phyloP scores from a whole-genome alignment of 352 stramenopile species.

The Pythium sukuiense region DNA sequence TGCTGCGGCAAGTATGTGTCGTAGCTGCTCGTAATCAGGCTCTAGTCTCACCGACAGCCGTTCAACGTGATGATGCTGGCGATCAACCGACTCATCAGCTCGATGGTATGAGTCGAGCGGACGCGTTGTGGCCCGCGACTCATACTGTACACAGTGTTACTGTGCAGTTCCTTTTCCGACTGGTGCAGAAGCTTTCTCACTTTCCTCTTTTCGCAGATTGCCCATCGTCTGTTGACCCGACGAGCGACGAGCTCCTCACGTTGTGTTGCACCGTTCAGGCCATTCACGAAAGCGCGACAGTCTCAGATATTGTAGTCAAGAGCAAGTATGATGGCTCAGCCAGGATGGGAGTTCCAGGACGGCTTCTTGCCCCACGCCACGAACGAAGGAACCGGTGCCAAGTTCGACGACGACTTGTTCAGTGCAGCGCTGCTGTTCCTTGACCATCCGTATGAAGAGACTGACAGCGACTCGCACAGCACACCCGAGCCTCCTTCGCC shows the following conservation, averaged over 20 bases:
- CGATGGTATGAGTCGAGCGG: not conserved
- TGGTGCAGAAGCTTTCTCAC: not conserved
- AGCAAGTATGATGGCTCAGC: not conserved
- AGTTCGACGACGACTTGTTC: conserved; percentile 16
- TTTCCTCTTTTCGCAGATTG: not conserved
- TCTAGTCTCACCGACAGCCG: not conserved
- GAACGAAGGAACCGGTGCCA: not conserved
- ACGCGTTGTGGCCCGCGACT: not conserved
- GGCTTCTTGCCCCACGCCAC: not conserved
- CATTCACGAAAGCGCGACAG: not conserved
- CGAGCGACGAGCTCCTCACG: not conserved
- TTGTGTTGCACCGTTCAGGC: not conserved
- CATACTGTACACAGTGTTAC: not conserved
- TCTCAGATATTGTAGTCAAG: not conserved
- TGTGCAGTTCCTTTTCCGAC: not conserved
- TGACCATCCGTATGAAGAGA: conserved; percentile 7
- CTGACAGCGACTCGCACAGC: conserved; percentile 4
- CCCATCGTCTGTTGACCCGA: not conserved
- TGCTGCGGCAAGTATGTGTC: not conserved
- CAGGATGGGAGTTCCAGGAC: not conserved
- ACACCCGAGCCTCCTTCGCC: not conserved
- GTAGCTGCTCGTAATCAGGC: not conserved
- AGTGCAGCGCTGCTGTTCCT: conserved; percentile 15
- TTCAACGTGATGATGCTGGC: not conserved
- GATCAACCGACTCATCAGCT: not conserved